These are phyloP conservation scores for Ogataea parapolymorpha DNA, from an alignment of 805 yeast species.

Conservation along the genomic window DNA sequence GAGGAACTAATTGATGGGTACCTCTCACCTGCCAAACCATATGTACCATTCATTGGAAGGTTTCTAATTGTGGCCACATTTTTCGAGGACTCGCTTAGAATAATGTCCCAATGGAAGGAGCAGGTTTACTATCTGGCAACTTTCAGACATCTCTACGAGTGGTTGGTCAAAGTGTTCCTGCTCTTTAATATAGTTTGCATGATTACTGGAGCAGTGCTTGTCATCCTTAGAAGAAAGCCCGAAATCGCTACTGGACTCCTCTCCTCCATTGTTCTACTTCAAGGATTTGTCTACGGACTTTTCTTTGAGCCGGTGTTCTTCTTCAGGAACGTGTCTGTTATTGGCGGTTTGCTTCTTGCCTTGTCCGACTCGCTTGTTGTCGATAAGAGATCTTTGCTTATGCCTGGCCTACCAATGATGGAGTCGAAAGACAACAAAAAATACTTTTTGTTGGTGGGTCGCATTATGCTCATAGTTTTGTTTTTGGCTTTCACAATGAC, in stretches of 20 bases:
- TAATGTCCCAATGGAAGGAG: conserved; percentile 83
- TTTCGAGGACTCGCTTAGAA: conserved; percentile 83
- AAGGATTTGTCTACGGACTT: conserved; percentile 86
- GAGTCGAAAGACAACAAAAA: conserved; percentile 71
- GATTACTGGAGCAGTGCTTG: conserved; percentile 67
- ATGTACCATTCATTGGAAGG: conserved; percentile 84
- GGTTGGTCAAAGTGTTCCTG: conserved; percentile 73
- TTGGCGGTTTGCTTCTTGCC: conserved; percentile 88
- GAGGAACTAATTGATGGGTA: conserved; percentile 54
- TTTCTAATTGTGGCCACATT: conserved; percentile 91
- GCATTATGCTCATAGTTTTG: conserved; percentile 78
- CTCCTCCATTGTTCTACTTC: conserved; percentile 68
- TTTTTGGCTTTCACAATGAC: conserved; percentile 82
- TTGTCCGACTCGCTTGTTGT: conserved; percentile 82
- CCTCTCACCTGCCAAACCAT: conserved; percentile 56
- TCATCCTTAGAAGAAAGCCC: conserved; percentile 66
- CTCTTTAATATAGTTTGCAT: conserved; percentile 60
- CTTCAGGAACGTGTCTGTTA: conserved; percentile 81
- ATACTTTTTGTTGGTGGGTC: conserved; percentile 81
- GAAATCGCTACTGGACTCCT: conserved; percentile 69
- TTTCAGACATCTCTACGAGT: conserved; percentile 74
- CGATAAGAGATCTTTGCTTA: conserved; percentile 58
- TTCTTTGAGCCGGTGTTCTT: conserved; percentile 78
- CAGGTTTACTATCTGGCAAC: conserved; percentile 82
- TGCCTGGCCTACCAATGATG: conserved; percentile 77